A percentile compares a stretch with the other conserved stretches of the same genome.
phyloP scores from a whole-genome alignment of 2,329 filamentous ascomycete species.

The Aureobasidium pullulans region DNA sequence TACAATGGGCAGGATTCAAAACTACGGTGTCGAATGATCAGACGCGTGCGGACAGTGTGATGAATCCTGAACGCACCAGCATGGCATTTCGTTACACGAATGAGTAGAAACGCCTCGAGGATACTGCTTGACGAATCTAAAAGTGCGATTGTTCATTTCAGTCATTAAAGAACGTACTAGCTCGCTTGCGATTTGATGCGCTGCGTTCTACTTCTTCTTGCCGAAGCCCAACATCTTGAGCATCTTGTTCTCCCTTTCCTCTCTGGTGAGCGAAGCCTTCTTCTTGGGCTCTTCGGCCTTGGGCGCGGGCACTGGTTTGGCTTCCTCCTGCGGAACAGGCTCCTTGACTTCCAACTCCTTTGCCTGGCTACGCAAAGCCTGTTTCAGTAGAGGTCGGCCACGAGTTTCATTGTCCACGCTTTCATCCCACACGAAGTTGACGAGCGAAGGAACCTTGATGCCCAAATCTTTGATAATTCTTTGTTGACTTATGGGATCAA shows the following conservation, averaged over 20 bases:
- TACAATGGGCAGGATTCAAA: too few species aligned
- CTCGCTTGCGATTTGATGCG: not conserved
- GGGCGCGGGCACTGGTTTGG: conserved; percentile 37
- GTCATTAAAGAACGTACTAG: not conserved
- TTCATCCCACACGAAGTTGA: conserved; percentile 70
- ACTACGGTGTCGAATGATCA: too few species aligned
- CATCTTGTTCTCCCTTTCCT: conserved; percentile 38
- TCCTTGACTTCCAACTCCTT: conserved; percentile 60
- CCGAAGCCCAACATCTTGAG: conserved; percentile 66
- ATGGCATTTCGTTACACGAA: too few species aligned
- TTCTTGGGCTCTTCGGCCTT: conserved; percentile 25
- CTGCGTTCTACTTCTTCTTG: conserved; percentile 51
- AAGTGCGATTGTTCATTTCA: not conserved
- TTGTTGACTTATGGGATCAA: conserved; percentile 30
- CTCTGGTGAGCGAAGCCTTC: conserved; percentile 14
- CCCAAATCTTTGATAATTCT: conserved; percentile 66
- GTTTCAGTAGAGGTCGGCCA: conserved; percentile 52
- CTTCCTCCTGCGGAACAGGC: conserved; percentile 16
- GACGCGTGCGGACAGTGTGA: too few species aligned
- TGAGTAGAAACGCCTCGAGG: too few species aligned
- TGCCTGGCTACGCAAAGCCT: conserved; percentile 53
- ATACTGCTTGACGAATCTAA: too few species aligned
- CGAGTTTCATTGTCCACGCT: conserved; percentile 50
- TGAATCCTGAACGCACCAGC: too few species aligned
- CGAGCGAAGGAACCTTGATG: conserved; percentile 61